Conservation (phyloP, 1,139 yeast genomes). For the Taphrina sp. region DNA sequence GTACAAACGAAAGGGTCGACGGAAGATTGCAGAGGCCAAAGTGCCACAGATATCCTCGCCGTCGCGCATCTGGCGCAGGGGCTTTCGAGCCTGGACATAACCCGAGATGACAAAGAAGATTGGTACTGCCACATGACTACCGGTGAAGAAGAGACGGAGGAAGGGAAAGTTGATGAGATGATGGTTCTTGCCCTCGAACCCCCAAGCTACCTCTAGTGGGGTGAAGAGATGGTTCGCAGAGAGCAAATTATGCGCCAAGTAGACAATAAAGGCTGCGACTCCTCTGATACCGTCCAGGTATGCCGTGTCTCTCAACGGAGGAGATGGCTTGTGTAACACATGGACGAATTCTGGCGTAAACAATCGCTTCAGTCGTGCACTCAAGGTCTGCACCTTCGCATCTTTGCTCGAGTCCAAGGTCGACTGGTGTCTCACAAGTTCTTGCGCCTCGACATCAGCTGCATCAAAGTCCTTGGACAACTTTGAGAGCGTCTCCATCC, state of each 20-base stretch:
- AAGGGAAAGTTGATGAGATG: constrained; percentile 20
- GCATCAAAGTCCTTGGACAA: constrained; percentile 1
- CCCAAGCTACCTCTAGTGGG: constrained; percentile 20
- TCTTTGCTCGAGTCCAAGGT: too few relatives aligned
- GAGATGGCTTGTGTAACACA: too few relatives aligned
- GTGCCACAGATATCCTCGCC: constrained; percentile 11
- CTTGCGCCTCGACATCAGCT: background rate
- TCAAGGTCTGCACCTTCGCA: too few relatives aligned
- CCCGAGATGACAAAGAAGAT: constrained; percentile 30
- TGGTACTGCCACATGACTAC: constrained; percentile 27
- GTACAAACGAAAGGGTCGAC: constrained; percentile 20
- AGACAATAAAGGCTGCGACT: constrained; percentile 28
- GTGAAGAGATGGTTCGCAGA: constrained; percentile 19
- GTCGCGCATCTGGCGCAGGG: constrained; percentile 12
- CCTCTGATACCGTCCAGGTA: constrained; percentile 28
- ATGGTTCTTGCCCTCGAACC: constrained; percentile 20
- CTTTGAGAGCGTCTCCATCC: constrained; percentile 1
- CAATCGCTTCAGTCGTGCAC: too few relatives aligned
- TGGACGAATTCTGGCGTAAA: too few relatives aligned
- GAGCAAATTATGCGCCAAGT: constrained; percentile 16
- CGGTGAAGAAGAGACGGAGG: constrained; percentile 14
- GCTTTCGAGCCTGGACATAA: constrained; percentile 23
- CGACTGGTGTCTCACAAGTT: too few relatives aligned
- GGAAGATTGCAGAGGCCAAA: constrained; percentile 21
- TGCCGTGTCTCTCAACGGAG: constrained; percentile 13